Conservation (phyloP, 2,329 filamentous ascomycete species). For the Eutypella sp. region DNA sequence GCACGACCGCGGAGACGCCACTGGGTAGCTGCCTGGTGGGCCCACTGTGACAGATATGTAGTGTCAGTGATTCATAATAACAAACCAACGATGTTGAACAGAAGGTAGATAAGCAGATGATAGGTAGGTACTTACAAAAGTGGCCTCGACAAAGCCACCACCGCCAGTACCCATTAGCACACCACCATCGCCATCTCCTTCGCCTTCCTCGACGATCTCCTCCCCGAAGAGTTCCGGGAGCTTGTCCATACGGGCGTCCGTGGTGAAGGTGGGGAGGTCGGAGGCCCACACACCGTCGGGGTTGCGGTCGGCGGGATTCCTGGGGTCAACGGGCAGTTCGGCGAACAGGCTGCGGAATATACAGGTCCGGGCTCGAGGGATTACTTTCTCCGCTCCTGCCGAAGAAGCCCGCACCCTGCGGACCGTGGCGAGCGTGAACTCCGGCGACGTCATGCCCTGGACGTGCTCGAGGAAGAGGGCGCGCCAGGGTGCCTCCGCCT, state of each 20-base stretch:
- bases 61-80: too few species aligned
- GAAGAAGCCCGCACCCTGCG: slow-evolving; percentile 27
- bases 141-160: slow-evolving; percentile 69
- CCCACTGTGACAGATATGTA: too few species aligned
- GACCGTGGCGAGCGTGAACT: slow-evolving; percentile 48
- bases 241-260: slow-evolving; percentile 85
- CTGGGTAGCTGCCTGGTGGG: slow-evolving; percentile 64
- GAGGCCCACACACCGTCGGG: slow-evolving; percentile 61
- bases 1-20: slow-evolving; percentile 79
- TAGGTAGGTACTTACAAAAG: too few species aligned
- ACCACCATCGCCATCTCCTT: slow-evolving; percentile 36
- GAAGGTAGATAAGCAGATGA: too few species aligned
- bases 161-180: slow-evolving; percentile 46
- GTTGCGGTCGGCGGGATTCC: slow-evolving; percentile 70
- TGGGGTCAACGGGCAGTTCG: slow-evolving; percentile 63
- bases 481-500: slow-evolving; percentile 45
- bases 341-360: slow-evolving; percentile 84
- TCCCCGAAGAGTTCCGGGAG: slow-evolving; percentile 59
- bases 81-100: neutral
- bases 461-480: slow-evolving; percentile 47
- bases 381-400: slow-evolving; percentile 24
- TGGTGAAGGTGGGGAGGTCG: slow-evolving; percentile 79
- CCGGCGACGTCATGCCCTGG: slow-evolving; percentile 39
- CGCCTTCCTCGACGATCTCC: slow-evolving; percentile 5
- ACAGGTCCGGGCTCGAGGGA: slow-evolving; percentile 67